Conservation (phyloP, 208 protist species). For the Leishmania tropica region DNA sequence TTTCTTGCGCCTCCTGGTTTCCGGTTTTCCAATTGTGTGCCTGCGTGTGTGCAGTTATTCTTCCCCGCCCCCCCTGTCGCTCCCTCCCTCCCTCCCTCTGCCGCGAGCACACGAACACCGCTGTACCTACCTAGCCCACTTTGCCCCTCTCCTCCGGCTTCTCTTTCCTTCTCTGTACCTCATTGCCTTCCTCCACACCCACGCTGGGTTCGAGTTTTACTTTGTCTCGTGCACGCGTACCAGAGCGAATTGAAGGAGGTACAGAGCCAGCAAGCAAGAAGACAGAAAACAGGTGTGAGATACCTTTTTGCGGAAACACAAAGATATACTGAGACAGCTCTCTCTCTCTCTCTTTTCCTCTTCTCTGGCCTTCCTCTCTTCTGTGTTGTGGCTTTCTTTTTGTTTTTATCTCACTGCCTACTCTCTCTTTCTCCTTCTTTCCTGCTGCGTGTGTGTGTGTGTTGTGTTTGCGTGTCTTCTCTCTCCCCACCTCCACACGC, state of each 20-base stretch:
- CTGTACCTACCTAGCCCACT: background rate
- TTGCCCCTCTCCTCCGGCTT: background rate
- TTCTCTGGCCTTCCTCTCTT: background rate
- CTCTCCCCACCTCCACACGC: background rate
- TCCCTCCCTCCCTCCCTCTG: background rate
- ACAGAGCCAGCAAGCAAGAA: background rate
- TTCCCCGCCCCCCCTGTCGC: background rate
- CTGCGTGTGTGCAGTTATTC: background rate
- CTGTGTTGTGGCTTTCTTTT: constrained; percentile 8
- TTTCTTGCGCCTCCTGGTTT: background rate
- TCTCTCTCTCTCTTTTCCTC: constrained; percentile 2
- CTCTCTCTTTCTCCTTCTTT: constrained; percentile 1
- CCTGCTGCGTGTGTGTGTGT: background rate
- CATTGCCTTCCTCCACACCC: background rate
- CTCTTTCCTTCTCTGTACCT: constrained; percentile 3
- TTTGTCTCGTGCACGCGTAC: background rate
- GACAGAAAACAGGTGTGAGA: background rate
- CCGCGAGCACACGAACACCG: background rate
- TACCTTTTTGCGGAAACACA: background rate
- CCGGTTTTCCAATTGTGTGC: background rate
- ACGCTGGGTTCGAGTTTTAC: background rate
- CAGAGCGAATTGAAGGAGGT: background rate
- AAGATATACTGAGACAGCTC: no score
- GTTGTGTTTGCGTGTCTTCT: background rate
- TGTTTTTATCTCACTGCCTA: background rate